Evolutionary conservation across 164 flowering plant species (phyloP).

Genomic region (Nelumbo lutea): DNA sequence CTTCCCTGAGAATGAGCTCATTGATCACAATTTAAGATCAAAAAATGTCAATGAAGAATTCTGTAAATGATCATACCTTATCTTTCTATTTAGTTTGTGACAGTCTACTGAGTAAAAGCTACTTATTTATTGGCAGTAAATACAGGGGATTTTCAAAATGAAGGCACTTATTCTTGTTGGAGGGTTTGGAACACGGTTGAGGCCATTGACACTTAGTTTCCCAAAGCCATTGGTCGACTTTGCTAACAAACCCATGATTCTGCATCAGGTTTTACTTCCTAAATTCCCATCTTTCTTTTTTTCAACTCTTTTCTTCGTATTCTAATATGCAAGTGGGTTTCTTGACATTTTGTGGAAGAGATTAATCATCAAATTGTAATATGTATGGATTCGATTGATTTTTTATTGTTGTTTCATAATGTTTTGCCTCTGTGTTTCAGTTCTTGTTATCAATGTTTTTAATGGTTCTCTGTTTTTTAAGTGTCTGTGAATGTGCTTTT

Average conservation of each 20-base stretch:
- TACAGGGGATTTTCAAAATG: slow-evolving; percentile 5
- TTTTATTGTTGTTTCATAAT: not conserved
- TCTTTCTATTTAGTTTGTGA: not conserved
- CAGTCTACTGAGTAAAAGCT: not conserved
- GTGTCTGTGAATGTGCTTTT: not conserved
- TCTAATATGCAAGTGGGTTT: not conserved
- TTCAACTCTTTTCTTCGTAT: not conserved
- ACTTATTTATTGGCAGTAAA: not conserved
- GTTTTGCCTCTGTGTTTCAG: not conserved
- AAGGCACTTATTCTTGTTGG: slow-evolving; percentile 27
- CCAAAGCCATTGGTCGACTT: slow-evolving; percentile 25
- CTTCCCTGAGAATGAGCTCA: slow-evolving; percentile 1
- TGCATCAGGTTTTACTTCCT: slow-evolving; percentile 13
- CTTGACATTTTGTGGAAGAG: not conserved
- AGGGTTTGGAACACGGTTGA: slow-evolving; percentile 22
- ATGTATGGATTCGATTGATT: not conserved
- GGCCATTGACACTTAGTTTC: slow-evolving; percentile 24
- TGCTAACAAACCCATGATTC: slow-evolving; percentile 25
- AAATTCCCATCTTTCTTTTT: not conserved
- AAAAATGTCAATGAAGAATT: not conserved
- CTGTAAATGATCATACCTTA: not conserved
- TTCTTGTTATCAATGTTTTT: not conserved
- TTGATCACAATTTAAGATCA: not conserved
- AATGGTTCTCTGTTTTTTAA: not conserved
- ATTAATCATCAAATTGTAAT: not conserved